phyloP scores from a whole-genome alignment of 352 stramenopile genomes.

The Phytopythium delawarense region DNA sequence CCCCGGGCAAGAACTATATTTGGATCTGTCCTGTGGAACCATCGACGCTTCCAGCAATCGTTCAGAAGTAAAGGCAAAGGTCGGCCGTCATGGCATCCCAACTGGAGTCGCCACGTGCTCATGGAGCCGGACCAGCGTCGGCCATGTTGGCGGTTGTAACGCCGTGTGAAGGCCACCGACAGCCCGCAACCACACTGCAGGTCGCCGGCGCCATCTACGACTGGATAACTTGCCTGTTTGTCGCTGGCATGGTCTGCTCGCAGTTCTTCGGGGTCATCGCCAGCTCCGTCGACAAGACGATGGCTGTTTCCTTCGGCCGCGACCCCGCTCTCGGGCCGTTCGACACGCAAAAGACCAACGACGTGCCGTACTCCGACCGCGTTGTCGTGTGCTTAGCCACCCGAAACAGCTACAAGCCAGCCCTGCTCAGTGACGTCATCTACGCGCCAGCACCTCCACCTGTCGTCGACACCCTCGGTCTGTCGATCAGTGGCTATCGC shows the following conservation, averaged over 20 bases:
- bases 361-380: slow-evolving; percentile 13
- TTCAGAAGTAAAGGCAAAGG: not conserved
- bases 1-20: too few species aligned
- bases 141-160: not conserved
- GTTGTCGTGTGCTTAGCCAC: not conserved
- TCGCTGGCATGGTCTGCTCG: slow-evolving; percentile 3
- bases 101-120: not conserved
- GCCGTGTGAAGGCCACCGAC: not conserved
- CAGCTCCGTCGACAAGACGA: not conserved
- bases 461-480: not conserved
- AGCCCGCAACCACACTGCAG: not conserved
- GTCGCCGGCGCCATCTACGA: not conserved
- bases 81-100: not conserved
- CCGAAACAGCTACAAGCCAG: not conserved
- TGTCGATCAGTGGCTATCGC: not conserved
- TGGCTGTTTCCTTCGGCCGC: not conserved
- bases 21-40: too few species aligned
- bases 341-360: slow-evolving; percentile 10
- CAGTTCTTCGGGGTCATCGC: slow-evolving; percentile 5
- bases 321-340: not conserved
- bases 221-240: not conserved
- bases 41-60: not conserved
- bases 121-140: not conserved
- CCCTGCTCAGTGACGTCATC: not conserved
- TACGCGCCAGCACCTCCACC: not conserved